phyloP scores from a whole-genome alignment of 495 filamentous ascomycete species.

The Neurospora sp. region DNA sequence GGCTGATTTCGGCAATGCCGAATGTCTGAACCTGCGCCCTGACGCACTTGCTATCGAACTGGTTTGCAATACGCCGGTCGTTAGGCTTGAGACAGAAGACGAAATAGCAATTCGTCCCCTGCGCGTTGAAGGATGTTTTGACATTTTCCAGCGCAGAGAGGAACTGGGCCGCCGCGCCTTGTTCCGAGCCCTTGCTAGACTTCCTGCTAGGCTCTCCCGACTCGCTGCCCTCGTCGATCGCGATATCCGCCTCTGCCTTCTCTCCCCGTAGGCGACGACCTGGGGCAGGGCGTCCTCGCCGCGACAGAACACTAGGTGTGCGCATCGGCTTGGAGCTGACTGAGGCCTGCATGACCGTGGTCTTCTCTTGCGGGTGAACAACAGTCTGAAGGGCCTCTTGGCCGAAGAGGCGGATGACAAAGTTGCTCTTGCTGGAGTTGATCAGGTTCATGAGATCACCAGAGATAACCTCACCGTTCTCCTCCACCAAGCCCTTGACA shows the following conservation, averaged over 20 bases:
- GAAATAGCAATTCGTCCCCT: conserved; percentile 85
- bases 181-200: conserved; percentile 34
- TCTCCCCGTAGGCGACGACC: conserved; percentile 22
- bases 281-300: conserved; percentile 36
- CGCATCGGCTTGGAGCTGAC: conserved; percentile 90
- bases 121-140: conserved; percentile 66
- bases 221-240: conserved; percentile 36
- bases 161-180: conserved; percentile 89
- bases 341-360: conserved; percentile 89
- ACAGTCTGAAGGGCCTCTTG: conserved; percentile 87
- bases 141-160: conserved; percentile 81
- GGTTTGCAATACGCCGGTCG: conserved; percentile 92
- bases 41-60: conserved; percentile 98
- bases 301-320: conserved; percentile 83
- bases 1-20: conserved; percentile 94
- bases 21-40: conserved; percentile 89
- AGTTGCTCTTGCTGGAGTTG: conserved; percentile 74
- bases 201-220: conserved; percentile 31
- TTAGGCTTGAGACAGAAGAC: conserved; percentile 97
- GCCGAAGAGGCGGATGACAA: conserved; percentile 81
- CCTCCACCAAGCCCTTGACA: conserved; percentile 73
- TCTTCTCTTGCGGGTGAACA: conserved; percentile 80
- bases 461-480: conserved; percentile 91
- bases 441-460: conserved; percentile 95
- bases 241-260: conserved; percentile 32